Base-by-base conservation (phyloP, 192 early-diverging fungal genomes). In the Thamnidium elegans region DNA sequence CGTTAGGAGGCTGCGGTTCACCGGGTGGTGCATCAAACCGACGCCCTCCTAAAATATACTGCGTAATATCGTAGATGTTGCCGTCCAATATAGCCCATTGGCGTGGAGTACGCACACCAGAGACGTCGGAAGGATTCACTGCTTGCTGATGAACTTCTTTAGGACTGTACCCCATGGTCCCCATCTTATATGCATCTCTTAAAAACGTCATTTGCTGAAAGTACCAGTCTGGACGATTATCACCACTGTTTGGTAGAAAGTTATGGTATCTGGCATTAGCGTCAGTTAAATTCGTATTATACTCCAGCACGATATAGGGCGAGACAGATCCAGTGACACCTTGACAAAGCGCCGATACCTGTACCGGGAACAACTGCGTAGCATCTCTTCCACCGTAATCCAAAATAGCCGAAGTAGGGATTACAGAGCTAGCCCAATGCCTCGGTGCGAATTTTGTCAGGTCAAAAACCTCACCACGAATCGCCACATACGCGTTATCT, bases 381-480 rank as follows among this genome's bases (percentile, higher is more conserved):
- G 83, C 79, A 73, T 92, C 90, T 3, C 20, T 56, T 59, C 90
- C 90, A 31, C 83, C 78, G 55, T 73, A 73, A 2, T 42, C 10
- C 10, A 50, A 85, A 65, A 85, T 79, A 68, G 68, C 73, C 69
- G 62, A 83, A 53, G 71, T 62, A 66, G 88, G 88, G 48, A 90
- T 70, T 4, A 86, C 79, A 7, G 79, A 66, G 48, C 46, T 72
- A 51, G 81, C 71, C 58, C 79, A 79, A 69, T 86, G 84, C 11
- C 76, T 74, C 43, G 78, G 74, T 36, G 80, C 82, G 69, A 91
- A 85, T 48, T 81, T 75, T 17, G 84, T 86, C 60, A 95, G 67
- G 63, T 91, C 85, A 78, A 92, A 95, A 34, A 95, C 84, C 67
- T 90, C 87, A 47, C 91, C 92, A 43, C 94, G 89, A 67, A 95